Conservation (phyloP, 2,329 filamentous ascomycete species). For the Cylindrodendrum hubeiense region DNA sequence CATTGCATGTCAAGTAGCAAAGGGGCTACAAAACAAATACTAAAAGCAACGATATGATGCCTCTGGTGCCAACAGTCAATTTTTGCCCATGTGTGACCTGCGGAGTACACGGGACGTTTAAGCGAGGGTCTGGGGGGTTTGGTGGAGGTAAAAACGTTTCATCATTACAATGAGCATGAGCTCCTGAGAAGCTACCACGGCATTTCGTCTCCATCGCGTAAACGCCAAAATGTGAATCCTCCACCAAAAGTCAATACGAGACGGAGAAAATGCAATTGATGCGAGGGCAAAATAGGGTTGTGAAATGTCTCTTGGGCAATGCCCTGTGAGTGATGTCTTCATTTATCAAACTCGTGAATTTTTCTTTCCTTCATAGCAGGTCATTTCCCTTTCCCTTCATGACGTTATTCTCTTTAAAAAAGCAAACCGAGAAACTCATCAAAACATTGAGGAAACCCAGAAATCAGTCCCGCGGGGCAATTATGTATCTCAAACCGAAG, state of each 20-base stretch:
- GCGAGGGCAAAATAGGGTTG: constrained; percentile 16
- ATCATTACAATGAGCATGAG: constrained; percentile 28
- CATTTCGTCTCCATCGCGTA: constrained; percentile 7
- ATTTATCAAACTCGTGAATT: constrained; percentile 40
- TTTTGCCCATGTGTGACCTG: constrained; percentile 25
- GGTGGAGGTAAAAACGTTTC: constrained; percentile 34
- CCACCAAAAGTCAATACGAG: neutral
- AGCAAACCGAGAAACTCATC: constrained; percentile 30
- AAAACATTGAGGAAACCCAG: constrained; percentile 20
- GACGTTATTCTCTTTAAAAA: constrained; percentile 36
- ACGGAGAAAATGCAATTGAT: neutral
- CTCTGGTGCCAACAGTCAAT: constrained; percentile 42
- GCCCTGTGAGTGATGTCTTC: constrained; percentile 35
- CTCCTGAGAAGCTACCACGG: constrained; percentile 23
- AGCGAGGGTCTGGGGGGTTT: constrained; percentile 34
- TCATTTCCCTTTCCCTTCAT: constrained; percentile 39
- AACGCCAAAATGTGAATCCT: too few relatives aligned
- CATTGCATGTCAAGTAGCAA: constrained; percentile 72
- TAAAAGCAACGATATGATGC: constrained; percentile 55
- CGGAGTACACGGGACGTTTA: constrained; percentile 34
- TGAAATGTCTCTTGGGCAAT: constrained; percentile 29
- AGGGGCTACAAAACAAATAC: constrained; percentile 57
- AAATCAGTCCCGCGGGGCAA: constrained; percentile 22
- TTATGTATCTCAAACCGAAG: constrained; percentile 40
- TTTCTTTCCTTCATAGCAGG: constrained; percentile 32